Evolutionary conservation across 1,139 yeast species (phyloP).

Genomic region (Pichia sp.): DNA sequence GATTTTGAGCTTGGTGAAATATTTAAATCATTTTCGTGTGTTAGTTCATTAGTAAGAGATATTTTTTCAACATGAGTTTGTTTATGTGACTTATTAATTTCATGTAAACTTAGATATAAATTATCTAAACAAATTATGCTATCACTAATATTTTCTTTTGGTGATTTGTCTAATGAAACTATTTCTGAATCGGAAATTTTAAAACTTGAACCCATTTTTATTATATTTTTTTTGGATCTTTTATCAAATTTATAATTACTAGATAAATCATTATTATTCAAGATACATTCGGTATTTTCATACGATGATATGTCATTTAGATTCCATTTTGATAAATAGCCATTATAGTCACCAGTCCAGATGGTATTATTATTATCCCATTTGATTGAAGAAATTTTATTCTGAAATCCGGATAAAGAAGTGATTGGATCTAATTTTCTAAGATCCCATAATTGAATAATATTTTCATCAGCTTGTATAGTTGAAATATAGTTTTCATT

Average conservation of each 20-base stretch:
- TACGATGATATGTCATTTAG: slow-evolving; percentile 22
- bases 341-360: slow-evolving; percentile 65
- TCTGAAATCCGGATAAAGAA: slow-evolving; percentile 51
- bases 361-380: slow-evolving; percentile 43
- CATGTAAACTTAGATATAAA: slow-evolving; percentile 11
- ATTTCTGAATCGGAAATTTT: slow-evolving; percentile 11
- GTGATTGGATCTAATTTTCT: slow-evolving; percentile 52
- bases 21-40: neutral
- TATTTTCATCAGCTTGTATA: slow-evolving; percentile 45
- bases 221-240: neutral
- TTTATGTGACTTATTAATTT: neutral
- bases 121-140: slow-evolving; percentile 13
- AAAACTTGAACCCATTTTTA: neutral
- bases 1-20: neutral
- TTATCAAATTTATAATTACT: neutral
- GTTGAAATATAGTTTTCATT: slow-evolving; percentile 62
- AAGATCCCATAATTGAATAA: slow-evolving; percentile 68
- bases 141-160: neutral
- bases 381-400: slow-evolving; percentile 48
- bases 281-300: neutral
- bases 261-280: neutral
- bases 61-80: neutral
- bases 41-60: neutral
- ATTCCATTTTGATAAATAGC: slow-evolving; percentile 72
- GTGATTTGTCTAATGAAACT: slow-evolving; percentile 5